Conservation (phyloP, 2,329 filamentous ascomycete genomes). For the Talaromyces funiculosus region DNA sequence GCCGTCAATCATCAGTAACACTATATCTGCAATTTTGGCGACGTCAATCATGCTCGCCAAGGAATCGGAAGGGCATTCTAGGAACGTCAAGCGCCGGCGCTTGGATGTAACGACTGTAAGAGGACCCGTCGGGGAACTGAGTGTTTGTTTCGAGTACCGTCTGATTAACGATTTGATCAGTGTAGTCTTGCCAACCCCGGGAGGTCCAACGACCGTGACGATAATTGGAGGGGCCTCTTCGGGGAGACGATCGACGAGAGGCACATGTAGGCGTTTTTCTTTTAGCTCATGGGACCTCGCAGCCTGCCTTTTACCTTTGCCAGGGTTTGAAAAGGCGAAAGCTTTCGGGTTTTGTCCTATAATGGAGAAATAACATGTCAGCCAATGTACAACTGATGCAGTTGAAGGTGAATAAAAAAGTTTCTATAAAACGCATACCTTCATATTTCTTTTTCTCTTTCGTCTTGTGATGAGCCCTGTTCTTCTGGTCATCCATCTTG, state of each 20-base stretch:
- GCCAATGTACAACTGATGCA: not conserved
- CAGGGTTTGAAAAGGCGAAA: slow-evolving; percentile 77
- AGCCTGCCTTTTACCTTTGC: slow-evolving; percentile 66
- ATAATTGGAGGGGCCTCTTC: slow-evolving; percentile 92
- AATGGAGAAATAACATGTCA: not conserved
- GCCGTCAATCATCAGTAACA: slow-evolving; percentile 95
- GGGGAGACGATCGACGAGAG: slow-evolving; percentile 88
- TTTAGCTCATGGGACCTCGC: slow-evolving; percentile 64
- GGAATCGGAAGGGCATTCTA: slow-evolving; percentile 92
- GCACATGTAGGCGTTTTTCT: slow-evolving; percentile 94
- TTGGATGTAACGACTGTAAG: slow-evolving; percentile 97
- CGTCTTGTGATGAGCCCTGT: slow-evolving; percentile 76
- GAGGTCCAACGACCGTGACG: slow-evolving; percentile 89
- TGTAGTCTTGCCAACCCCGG: slow-evolving; percentile 87
- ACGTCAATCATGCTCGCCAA: slow-evolving; percentile 95
- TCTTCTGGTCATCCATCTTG: slow-evolving; percentile 73
- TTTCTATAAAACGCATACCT: slow-evolving; percentile 42
- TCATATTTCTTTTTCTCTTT: slow-evolving; percentile 82
- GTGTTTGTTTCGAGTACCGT: slow-evolving; percentile 90
- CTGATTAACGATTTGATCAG: slow-evolving; percentile 90
- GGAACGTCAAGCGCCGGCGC: slow-evolving; percentile 85
- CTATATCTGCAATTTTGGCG: slow-evolving; percentile 94
- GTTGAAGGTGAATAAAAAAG: not conserved
- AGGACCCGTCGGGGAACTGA: slow-evolving; percentile 82
- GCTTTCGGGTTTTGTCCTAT: slow-evolving; percentile 79